Percentiles rank a stretch among this genome's conserved stretches.
These are phyloP conservation scores for Arabidopsis hybrid DNA, from an alignment of 441 rosid species.

Conservation along the genomic window DNA sequence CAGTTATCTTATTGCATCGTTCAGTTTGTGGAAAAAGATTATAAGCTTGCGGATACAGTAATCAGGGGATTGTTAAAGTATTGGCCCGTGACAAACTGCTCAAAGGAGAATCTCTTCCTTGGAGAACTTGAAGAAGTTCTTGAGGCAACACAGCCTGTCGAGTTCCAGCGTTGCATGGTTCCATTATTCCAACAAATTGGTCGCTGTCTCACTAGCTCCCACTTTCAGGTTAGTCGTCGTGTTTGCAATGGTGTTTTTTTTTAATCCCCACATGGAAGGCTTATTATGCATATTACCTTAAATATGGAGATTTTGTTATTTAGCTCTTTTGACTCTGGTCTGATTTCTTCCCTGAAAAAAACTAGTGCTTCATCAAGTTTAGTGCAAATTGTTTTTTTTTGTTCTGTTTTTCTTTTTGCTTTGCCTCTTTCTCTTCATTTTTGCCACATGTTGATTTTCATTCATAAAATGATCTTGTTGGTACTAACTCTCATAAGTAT, in stretches of 20 bases:
- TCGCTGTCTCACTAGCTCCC: slow-evolving; percentile 92
- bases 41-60: slow-evolving; percentile 88
- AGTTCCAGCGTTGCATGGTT: slow-evolving; percentile 92
- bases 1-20: slow-evolving; percentile 88
- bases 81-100: slow-evolving; percentile 94
- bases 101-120: slow-evolving; percentile 94
- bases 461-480: slow-evolving; percentile 22
- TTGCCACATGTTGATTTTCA: slow-evolving; percentile 7
- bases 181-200: slow-evolving; percentile 89
- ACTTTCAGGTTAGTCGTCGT: slow-evolving; percentile 75
- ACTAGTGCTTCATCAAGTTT: slow-evolving; percentile 5
- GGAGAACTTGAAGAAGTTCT: slow-evolving; percentile 98
- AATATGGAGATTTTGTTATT: slow-evolving; percentile 1
- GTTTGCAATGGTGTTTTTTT: neutral
- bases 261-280: neutral
- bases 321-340: slow-evolving; percentile 10
- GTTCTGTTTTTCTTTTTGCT: neutral
- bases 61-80: slow-evolving; percentile 91
- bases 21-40: slow-evolving; percentile 92
- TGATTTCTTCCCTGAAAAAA: slow-evolving; percentile 15
- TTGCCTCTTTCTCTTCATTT: slow-evolving; percentile 28
- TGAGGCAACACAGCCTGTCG: slow-evolving; percentile 88
- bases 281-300: slow-evolving; percentile 8
- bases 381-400: neutral
- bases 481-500: neutral